phyloP scores from a whole-genome alignment of 2,329 filamentous ascomycete genomes.

The Ceratocystis huliohia region DNA sequence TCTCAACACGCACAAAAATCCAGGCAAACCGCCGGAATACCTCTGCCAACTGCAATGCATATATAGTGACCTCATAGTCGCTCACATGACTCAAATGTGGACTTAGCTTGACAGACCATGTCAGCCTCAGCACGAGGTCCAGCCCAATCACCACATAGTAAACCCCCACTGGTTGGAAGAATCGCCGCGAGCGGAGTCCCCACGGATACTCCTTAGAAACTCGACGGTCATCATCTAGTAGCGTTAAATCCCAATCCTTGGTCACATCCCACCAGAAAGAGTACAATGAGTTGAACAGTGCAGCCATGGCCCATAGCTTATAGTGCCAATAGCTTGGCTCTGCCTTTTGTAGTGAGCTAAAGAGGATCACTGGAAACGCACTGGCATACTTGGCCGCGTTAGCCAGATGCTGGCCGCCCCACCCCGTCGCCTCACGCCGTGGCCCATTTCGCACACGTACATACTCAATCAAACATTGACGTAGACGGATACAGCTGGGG shows the following conservation, averaged over 20 bases:
- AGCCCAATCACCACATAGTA: slow-evolving; percentile 74
- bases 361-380: slow-evolving; percentile 79
- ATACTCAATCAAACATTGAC: slow-evolving; percentile 88
- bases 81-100: slow-evolving; percentile 71
- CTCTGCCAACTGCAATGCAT: slow-evolving; percentile 75
- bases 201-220: slow-evolving; percentile 55
- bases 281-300: slow-evolving; percentile 74
- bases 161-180: slow-evolving; percentile 56
- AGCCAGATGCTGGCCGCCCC: slow-evolving; percentile 76
- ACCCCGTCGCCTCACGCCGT: slow-evolving; percentile 46
- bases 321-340: slow-evolving; percentile 33
- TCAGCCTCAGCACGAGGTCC: slow-evolving; percentile 73
- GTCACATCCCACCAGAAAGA: slow-evolving; percentile 98
- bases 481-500: slow-evolving; percentile 72
- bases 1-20: slow-evolving; percentile 93
- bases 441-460: slow-evolving; percentile 51
- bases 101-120: slow-evolving; percentile 81
- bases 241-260: slow-evolving; percentile 89
- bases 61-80: slow-evolving; percentile 80
- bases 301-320: slow-evolving; percentile 55
- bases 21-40: slow-evolving; percentile 85
- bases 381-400: slow-evolving; percentile 94
- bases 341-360: slow-evolving; percentile 61
- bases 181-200: slow-evolving; percentile 61
- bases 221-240: slow-evolving; percentile 52